Conservation (phyloP, 495 filamentous ascomycete species). For the Talaromyces ruber region DNA sequence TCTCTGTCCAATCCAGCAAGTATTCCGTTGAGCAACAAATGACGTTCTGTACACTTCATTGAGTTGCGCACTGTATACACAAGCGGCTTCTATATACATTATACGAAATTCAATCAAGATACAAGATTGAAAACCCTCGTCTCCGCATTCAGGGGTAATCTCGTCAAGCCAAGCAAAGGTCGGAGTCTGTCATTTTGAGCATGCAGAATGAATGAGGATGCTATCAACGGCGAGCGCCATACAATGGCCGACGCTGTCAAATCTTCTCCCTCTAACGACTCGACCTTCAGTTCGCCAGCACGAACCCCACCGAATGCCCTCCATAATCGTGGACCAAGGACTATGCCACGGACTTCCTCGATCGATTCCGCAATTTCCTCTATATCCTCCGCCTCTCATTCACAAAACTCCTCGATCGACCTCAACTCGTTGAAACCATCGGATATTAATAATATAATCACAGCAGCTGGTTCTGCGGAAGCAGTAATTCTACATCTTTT, state of each 20-base stretch:
- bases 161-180: not conserved
- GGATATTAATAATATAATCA: conserved; percentile 66
- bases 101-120: not conserved
- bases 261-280: not conserved
- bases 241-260: conserved; percentile 2
- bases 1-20: not conserved
- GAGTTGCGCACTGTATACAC: not conserved
- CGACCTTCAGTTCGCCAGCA: conserved; percentile 5
- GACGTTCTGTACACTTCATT: not conserved
- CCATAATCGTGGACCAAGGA: conserved; percentile 30
- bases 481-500: conserved; percentile 80
- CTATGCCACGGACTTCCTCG: conserved; percentile 72
- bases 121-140: not conserved
- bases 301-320: conserved; percentile 20
- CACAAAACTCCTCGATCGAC: conserved; percentile 59
- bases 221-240: conserved; percentile 2
- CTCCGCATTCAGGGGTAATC: not conserved
- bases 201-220: conserved; percentile 7
- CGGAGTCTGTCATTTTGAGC: not conserved
- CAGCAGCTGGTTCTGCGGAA: conserved; percentile 82
- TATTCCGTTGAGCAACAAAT: not conserved
- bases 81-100: not conserved
- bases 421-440: conserved; percentile 34
- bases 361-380: conserved; percentile 93
- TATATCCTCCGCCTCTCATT: conserved; percentile 59